Base-by-base conservation (phyloP, 1,284 basidiomycete genomes). In the Pulchroboletus neoregius region DNA sequence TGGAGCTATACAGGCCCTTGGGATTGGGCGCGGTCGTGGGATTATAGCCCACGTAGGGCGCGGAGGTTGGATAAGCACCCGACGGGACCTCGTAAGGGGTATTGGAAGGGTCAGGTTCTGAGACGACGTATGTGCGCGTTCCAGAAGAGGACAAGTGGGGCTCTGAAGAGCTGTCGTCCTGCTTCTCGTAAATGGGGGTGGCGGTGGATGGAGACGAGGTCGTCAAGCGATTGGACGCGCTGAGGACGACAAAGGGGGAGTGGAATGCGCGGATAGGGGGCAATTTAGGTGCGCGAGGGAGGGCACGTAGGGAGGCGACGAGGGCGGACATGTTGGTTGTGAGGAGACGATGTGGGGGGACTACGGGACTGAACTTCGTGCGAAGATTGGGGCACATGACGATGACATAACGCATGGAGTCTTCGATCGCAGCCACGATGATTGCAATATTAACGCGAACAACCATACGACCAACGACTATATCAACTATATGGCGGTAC, bases 71-170 rank as follows among this genome's bases (percentile, higher is more conserved):
- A 66, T 80, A 86, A 10, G 83, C 83, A 51, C 84, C 83, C 9
- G 76, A 75, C 4, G 84, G 84, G 28, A 86, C 82, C 52, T 74
- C 68, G 57, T 84, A 84, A 20, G 76, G 75, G 36, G 70, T 74
- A 48, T 78, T 60, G 43, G 76, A 68, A 31, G 75, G 71, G 61
- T 83, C 80, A 26, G 82, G 82, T 54, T 82, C 72, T 34, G 80
- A 82, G 53, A 84, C 82, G 53, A 85, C 79, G 58, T 85, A 82
- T 46, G 76, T 80, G 51, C 74, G 76, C 26, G 71, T 67, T 36
- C 77, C 75, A 22, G 67, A 59, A 30, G 66, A 61, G 13, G 72
- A 67, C n/a, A 65, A 16, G 43, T 69, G 59, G 1, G 77, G 74
- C 52, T 82, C 79, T 23, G 73, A 60, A 24, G 71, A 70, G 57